A percentile compares a stretch with the other conserved stretches of the same genome.
phyloP scores from a whole-genome alignment of 495 filamentous ascomycete species.

The Podospora pseudocomata region DNA sequence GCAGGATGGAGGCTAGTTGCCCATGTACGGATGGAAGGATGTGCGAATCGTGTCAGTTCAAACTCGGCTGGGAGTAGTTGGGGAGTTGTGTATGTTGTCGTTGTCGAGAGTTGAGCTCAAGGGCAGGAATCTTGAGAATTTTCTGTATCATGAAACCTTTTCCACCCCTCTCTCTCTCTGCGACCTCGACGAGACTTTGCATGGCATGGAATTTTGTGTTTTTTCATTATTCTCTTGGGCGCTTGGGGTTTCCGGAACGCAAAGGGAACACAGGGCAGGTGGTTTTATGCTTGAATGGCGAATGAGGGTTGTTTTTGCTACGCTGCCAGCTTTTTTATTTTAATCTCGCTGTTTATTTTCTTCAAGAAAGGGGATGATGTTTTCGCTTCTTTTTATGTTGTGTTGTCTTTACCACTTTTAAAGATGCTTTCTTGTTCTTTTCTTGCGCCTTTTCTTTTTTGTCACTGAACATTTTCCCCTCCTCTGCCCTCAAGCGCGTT shows the following conservation, averaged over 20 bases:
- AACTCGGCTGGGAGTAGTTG: neutral
- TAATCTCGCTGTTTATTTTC: neutral
- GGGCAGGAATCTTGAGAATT: neutral
- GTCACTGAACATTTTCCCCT: neutral
- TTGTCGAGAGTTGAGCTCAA: neutral
- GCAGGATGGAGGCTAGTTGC: neutral
- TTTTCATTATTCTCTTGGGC: neutral
- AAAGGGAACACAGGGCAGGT: neutral
- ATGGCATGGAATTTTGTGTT: neutral
- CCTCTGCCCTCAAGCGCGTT: neutral
- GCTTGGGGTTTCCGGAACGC: neutral
- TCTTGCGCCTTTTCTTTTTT: neutral
- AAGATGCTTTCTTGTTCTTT: neutral
- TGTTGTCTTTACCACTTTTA: neutral
- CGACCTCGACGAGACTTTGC: neutral
- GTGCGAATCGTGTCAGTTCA: neutral
- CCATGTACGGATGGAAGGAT: neutral
- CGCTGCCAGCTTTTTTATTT: neutral
- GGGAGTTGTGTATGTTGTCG: neutral
- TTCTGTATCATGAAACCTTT: neutral
- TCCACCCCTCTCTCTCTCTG: neutral
- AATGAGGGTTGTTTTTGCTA: neutral
- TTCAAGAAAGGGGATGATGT: neutral
- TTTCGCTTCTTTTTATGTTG: neutral
- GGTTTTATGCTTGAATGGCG: neutral